These are phyloP conservation scores for Conticribra weissflogii DNA, from an alignment of 108 stramenopile genomes.

Conservation along the genomic window DNA sequence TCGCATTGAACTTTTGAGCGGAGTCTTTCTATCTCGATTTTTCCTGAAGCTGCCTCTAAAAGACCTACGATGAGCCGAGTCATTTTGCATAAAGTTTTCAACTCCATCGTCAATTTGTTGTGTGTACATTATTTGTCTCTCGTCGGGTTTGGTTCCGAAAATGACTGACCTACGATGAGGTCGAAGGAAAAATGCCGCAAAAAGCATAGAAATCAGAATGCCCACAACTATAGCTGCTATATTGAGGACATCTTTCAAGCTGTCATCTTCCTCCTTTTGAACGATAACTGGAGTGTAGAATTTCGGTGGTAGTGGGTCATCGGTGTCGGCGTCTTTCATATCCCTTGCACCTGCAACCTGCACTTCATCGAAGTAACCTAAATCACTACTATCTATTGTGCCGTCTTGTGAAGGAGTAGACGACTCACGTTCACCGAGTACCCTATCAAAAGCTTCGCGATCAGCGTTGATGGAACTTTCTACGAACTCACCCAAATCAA, in stretches of 20 bases:
- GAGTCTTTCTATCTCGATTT: too few species aligned
- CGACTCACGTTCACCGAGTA: conserved; percentile 24
- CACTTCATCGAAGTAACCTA: conserved; percentile 27
- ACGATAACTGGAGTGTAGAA: neutral
- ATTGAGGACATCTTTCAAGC: conserved; percentile 21
- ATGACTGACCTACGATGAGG: conserved; percentile 34
- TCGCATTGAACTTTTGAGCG: too few species aligned
- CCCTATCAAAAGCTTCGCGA: conserved; percentile 23
- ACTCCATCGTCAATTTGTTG: conserved; percentile 11
- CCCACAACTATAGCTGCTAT: conserved; percentile 27
- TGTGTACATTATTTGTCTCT: conserved; percentile 13
- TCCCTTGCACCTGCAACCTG: conserved; percentile 39
- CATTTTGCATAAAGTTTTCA: conserved; percentile 11
- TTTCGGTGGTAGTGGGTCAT: conserved; percentile 6
- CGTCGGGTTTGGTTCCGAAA: conserved; percentile 21
- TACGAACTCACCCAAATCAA: conserved; percentile 36
- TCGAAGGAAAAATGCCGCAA: conserved; percentile 35
- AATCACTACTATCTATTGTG: neutral
- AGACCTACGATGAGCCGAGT: neutral
- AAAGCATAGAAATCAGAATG: conserved; percentile 25
- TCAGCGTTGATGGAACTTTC: conserved; percentile 43
- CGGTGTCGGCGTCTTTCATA: conserved; percentile 12
- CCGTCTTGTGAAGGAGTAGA: conserved; percentile 4
- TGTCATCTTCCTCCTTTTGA: neutral
- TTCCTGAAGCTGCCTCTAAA: neutral